Conservation (phyloP, 306 rosid genomes). For the Ceratonia siliqua region DNA sequence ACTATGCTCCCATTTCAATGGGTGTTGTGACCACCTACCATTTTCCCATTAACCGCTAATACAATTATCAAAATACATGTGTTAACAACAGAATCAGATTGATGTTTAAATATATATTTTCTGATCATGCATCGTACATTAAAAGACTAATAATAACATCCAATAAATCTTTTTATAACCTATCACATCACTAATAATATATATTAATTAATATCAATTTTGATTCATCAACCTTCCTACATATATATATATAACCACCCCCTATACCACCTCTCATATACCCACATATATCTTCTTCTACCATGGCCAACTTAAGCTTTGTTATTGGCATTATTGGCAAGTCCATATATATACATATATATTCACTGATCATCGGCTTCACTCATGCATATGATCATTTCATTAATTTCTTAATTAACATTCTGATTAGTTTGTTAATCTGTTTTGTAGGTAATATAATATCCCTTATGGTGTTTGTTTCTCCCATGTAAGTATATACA, state of each 20-base stretch:
- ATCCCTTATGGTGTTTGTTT: slow-evolving; percentile 53
- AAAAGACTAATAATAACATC: not conserved
- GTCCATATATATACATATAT: not conserved
- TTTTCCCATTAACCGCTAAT: not conserved
- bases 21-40: not conserved
- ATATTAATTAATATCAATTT: not conserved
- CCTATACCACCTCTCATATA: not conserved
- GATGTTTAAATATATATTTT: slow-evolving; percentile 17
- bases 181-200: not conserved
- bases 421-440: not conserved
- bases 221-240: not conserved
- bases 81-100: slow-evolving; percentile 16
- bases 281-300: not conserved
- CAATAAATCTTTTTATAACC: not conserved
- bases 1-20: not conserved
- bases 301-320: slow-evolving; percentile 20
- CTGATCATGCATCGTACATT: not conserved
- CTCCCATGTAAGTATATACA: slow-evolving; percentile 51
- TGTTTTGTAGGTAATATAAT: slow-evolving; percentile 49
- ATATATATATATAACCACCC: not conserved
- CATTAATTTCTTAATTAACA: not conserved
- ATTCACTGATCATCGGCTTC: no score
- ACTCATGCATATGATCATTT: no score
- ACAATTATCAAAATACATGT: not conserved
- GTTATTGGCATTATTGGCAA: slow-evolving; percentile 28